phyloP scores from a whole-genome alignment of 495 filamentous ascomycete genomes.

The Melanomma pulvis-pyrius region DNA sequence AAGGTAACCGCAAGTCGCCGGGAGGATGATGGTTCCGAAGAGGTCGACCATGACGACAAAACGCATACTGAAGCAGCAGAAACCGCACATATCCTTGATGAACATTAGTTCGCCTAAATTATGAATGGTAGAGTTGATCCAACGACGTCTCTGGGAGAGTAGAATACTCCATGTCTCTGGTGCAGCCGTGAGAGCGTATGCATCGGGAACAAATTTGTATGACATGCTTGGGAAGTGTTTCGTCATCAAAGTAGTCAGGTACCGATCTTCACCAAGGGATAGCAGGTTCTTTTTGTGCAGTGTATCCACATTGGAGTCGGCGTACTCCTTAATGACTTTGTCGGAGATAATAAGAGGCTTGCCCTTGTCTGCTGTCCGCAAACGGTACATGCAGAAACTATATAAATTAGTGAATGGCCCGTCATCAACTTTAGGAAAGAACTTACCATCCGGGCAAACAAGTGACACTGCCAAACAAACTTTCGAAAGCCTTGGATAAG shows the following conservation, averaged over 20 bases:
- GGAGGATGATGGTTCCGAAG: conserved; percentile 88
- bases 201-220: conserved; percentile 93
- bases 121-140: conserved; percentile 99
- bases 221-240: conserved; percentile 95
- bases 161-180: conserved; percentile 92
- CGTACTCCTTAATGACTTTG: conserved; percentile 83
- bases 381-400: conserved; percentile 98
- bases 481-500: conserved; percentile 91
- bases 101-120: conserved; percentile 88
- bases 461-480: conserved; percentile 90
- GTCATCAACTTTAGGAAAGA: conserved; percentile 1
- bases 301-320: conserved; percentile 84
- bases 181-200: conserved; percentile 88
- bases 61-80: conserved; percentile 99
- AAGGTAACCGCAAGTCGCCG: conserved; percentile 86
- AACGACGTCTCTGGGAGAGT: conserved; percentile 90
- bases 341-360: conserved; percentile 90
- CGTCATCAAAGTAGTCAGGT: conserved; percentile 94
- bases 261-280: conserved; percentile 95
- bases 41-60: conserved; percentile 97
- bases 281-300: conserved; percentile 98
- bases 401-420: conserved; percentile 40
- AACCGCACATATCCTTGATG: conserved; percentile 90
- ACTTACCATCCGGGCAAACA: conserved; percentile 98
- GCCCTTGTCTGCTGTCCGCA: conserved; percentile 89